Base-by-base conservation (phyloP, 345 rosid species). In the Cardamine occulta region DNA sequence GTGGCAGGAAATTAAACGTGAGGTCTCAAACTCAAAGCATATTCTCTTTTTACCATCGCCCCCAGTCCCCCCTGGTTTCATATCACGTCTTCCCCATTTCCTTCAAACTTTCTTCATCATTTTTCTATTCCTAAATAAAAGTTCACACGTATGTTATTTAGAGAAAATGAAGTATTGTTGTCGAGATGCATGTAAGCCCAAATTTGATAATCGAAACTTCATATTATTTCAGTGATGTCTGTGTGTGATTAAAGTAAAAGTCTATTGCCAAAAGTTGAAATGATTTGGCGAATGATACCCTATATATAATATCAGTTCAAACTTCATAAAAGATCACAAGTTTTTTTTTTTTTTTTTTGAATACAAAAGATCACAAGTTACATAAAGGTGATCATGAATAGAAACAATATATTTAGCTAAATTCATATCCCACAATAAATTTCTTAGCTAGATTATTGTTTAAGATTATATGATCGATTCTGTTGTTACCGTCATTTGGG, bases 1-100 rank as follows among this genome's bases (percentile, higher is more conserved):
- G 80, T 71, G 60, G 62, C 76, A 56, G 66, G 24, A 63, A 35
- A 44, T 9, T 5, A 61, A 62, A 42, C 39, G 29, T 15, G 48
- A 51, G 47, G 37, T 68, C 48, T 21, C 4, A 39, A 61, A 32
- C 48, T 52, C 68, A 59, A 58, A 58, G 42, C 44, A 51, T 58
- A 28, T 28, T 64, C 58, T n/a, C 37, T 55, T 10, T 44, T 8
- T 49, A 26, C 32, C 39, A 14, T 14, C 31, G 8, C 29, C 23
- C 59, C 59, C 26, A n/a, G n/a, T 2, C 5, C 5, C 29, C 29
- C 31, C 57, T 13, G 56, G 74, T 21, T 21, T 75, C 63, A 32
- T 24, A 24, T 28, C 31, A 4, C 63, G 35, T 68, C 57, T 19
- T 74, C 60, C 56, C 44, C 61, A 48, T 75, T 58, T 47, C 51